phyloP scores from a whole-genome alignment of 805 yeast species.

The Lipomyces oligophaga region DNA sequence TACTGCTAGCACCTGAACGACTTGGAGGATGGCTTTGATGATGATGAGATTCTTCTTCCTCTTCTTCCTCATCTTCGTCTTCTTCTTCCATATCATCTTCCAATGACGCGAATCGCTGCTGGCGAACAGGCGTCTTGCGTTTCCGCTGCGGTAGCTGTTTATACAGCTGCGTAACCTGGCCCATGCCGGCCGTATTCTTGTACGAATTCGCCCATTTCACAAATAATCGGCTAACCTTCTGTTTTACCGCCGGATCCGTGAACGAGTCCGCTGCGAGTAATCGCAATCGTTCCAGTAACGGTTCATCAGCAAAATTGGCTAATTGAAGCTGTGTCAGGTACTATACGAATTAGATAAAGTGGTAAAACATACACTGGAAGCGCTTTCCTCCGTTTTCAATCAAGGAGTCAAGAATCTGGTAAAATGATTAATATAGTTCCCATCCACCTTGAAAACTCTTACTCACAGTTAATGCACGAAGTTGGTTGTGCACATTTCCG shows the following conservation, averaged over 20 bases:
- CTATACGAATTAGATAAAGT: not conserved
- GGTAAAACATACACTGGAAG: slow-evolving; percentile 29
- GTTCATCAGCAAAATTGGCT: slow-evolving; percentile 47
- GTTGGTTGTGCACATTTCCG: slow-evolving; percentile 63
- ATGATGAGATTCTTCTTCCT: slow-evolving; percentile 15
- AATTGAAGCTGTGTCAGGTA: not conserved
- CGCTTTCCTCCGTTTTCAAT: slow-evolving; percentile 52
- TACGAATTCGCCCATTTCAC: slow-evolving; percentile 65
- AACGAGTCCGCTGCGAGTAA: slow-evolving; percentile 45
- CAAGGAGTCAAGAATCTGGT: slow-evolving; percentile 49
- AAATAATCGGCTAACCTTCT: slow-evolving; percentile 50
- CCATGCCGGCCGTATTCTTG: slow-evolving; percentile 47
- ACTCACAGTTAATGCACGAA: slow-evolving; percentile 61
- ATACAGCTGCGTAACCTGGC: slow-evolving; percentile 48
- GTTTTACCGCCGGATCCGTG: slow-evolving; percentile 45
- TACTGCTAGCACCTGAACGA: not conserved
- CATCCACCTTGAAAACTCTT: slow-evolving; percentile 30
- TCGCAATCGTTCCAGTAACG: slow-evolving; percentile 60
- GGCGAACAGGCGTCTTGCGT: slow-evolving; percentile 31
- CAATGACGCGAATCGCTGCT: slow-evolving; percentile 22
- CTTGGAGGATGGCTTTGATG: not conserved
- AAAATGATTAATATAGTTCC: not conserved
- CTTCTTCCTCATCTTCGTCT: slow-evolving; percentile 16
- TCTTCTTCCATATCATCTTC: slow-evolving; percentile 26
- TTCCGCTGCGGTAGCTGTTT: slow-evolving; percentile 42